These are phyloP conservation scores for Termitomyces eurrhizus DNA, from an alignment of 768 basidiomycete genomes.

Conservation along the genomic window DNA sequence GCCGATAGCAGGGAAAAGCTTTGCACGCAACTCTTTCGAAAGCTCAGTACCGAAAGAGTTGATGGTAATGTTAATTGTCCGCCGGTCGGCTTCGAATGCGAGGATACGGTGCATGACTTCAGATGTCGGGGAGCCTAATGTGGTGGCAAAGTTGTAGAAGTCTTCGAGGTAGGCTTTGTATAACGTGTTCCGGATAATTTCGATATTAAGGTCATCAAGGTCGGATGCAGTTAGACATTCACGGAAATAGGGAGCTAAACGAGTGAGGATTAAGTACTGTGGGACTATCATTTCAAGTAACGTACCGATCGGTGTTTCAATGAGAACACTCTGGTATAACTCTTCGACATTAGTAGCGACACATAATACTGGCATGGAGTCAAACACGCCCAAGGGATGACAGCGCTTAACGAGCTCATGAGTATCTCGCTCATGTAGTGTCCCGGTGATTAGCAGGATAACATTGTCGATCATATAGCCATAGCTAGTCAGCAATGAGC, in stretches of 20 bases:
- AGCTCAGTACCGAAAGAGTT: slow-evolving; percentile 98
- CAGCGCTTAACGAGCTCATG: slow-evolving; percentile 95
- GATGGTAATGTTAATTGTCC: slow-evolving; percentile 97
- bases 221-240: slow-evolving; percentile 94
- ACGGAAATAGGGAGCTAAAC: slow-evolving; percentile 88
- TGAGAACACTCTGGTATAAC: slow-evolving; percentile 92
- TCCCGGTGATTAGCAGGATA: slow-evolving; percentile 94
- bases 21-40: slow-evolving; percentile 90
- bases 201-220: slow-evolving; percentile 98
- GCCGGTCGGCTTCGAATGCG: slow-evolving; percentile 93
- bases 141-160: slow-evolving; percentile 80
- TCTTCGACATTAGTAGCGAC: slow-evolving; percentile 99
- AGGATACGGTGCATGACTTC: slow-evolving; percentile 93
- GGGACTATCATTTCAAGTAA: slow-evolving; percentile 10
- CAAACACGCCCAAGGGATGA: slow-evolving; percentile 95
- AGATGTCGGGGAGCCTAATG: slow-evolving; percentile 79
- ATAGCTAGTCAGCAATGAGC: slow-evolving; percentile 51
- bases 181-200: slow-evolving; percentile 98
- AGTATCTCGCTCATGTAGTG: slow-evolving; percentile 94
- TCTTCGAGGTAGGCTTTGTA: slow-evolving; percentile 99
- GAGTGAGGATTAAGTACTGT: slow-evolving; percentile 2
- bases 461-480: slow-evolving; percentile 99
- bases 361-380: slow-evolving; percentile 98
- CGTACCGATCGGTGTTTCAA: slow-evolving; percentile 95
- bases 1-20: slow-evolving; percentile 92